These are phyloP conservation scores for Dothideomycetes sp. DNA, from an alignment of 2,329 filamentous ascomycete species.

Conservation along the genomic window DNA sequence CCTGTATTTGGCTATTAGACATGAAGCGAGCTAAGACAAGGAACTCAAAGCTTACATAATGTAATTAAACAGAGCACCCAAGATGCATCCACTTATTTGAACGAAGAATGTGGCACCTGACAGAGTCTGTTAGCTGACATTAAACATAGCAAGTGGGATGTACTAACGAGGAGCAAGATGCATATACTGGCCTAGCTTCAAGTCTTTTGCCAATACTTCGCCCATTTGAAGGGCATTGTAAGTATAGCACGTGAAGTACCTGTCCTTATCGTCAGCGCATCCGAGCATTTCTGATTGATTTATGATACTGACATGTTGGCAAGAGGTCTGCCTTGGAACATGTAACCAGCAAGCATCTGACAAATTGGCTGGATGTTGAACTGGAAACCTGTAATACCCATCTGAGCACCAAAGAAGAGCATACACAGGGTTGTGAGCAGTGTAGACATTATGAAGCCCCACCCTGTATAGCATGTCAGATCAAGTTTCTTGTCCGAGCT, in stretches of 20 bases:
- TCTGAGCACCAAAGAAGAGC: constrained; percentile 22
- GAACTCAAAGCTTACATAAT: constrained; percentile 25
- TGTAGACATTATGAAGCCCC: constrained; percentile 24
- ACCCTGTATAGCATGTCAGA: constrained; percentile 14
- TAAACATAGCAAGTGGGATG: constrained; percentile 19
- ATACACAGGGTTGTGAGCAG: constrained; percentile 19
- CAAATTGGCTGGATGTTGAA: constrained; percentile 33
- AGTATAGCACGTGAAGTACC: constrained; percentile 22
- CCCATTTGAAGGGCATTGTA: constrained; percentile 26
- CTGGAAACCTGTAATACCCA: constrained; percentile 30
- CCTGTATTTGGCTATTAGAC: constrained; percentile 6
- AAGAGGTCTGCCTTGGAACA: constrained; percentile 33
- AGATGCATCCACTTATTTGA: constrained; percentile 34
- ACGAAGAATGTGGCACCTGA: constrained; percentile 31
- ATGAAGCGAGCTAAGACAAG: too few relatives aligned
- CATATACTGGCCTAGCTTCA: constrained; percentile 30
- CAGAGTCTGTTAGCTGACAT: neutral
- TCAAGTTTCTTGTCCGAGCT: too few relatives aligned
- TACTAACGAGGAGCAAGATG: constrained; percentile 26
- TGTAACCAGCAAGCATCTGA: constrained; percentile 42
- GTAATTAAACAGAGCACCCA: constrained; percentile 39
- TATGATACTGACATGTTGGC: constrained; percentile 21
- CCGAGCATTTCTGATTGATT: neutral
- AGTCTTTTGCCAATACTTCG: constrained; percentile 24
- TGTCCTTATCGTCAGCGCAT: neutral